Base-by-base conservation (phyloP, 176 grass and related monocot genomes). In the Pontederia crassipes region DNA sequence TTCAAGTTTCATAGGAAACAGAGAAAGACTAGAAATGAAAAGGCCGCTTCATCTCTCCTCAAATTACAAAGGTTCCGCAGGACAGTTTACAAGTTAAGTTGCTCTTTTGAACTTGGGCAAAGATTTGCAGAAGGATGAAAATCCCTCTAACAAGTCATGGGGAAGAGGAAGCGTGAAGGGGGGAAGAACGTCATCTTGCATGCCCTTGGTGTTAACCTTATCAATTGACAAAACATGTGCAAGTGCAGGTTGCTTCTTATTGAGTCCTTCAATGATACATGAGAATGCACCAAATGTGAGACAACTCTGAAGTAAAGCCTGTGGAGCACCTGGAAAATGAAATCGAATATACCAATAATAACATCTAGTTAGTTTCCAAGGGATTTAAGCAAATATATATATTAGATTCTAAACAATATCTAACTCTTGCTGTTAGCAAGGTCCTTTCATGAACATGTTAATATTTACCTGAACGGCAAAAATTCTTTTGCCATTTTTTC, bases 221-320 rank as follows among this genome's bases (percentile, higher is more conserved):
- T 20, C 51, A 11, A 46, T 18, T 0, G 11, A 46, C 40, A 58
- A 72, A 48, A 75, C 57, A 71, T 55, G 67, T 13, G 87, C 93
- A 62, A 91, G 61, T 56, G 93, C 93, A 57, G 72, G 57, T 66
- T 98, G 87, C 52, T 86, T 82, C 64, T 86, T 98, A 74, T 89
- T 86, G n/a, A 98, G 74, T 7, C 81, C 93, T 72, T 92, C 88
- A 72, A 98, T 92, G 69, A 98, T 73, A 52, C 76, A 98, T 7
- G 93, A 98, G 68, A 98, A 92, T 51, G 88, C 83, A 52, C 87
- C 93, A 11, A 98, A 98, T 17, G 87, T 89, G 20, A 79, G 65
- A 0, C 93, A 98, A 62, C 82, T 86, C 58, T 98, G 88, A 35
- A 98, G 74, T 55, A 98, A 52, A 0, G 77, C 81, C 49, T 87